Evolutionary conservation across 768 basidiomycete species (phyloP), one percentile per base, ranked within the genome.

Genomic region (Pleurotus djamor): DNA sequence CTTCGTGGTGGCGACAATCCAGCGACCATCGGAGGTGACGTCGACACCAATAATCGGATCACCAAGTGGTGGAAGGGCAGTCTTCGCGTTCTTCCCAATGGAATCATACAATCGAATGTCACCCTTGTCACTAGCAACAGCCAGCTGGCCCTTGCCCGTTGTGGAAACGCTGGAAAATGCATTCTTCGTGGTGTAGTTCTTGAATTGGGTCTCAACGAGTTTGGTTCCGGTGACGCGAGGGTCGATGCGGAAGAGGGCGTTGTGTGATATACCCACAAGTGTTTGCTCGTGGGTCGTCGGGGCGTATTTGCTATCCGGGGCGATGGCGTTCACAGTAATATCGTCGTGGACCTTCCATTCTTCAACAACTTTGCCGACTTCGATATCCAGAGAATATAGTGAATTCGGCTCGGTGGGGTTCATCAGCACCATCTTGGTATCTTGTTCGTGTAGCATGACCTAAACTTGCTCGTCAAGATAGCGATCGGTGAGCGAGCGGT

Each of bases 21-120:
- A 99, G 52, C 94, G 87, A 52, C 97, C 97, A 69, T 93, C 87
- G 28, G 94, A 91, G 6, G 95, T 94, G 9, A 92, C 92, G 74
- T 99, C 97, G 54, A 99, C 83, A 37, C 97, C 97, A 52, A 92
- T 72, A 66, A 99, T 98, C 48, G 96, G 92, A 74, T 97, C 95
- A 12, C 97, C 97, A 16, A 98, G 80, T 47, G 95, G 92, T 36
- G 96, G 95, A 37, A 99, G 77, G 10, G 96, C 94, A 9, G 97
- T 99, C 85, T 99, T 99, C 33, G 97, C 97, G 68, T 94, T 98
- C 83, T 98, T 99, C 47, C 97, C 97, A 64, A 99, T 90, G 49
- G 89, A 81, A 73, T 99, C 97, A 65, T 95, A 99, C 58, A 99
- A 78, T 41, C 96, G 81, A 64, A 99, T 91, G 69, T 98, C 97